Base-by-base conservation (phyloP, 2,329 filamentous ascomycete species). In the Cladophialophora bantiana region DNA sequence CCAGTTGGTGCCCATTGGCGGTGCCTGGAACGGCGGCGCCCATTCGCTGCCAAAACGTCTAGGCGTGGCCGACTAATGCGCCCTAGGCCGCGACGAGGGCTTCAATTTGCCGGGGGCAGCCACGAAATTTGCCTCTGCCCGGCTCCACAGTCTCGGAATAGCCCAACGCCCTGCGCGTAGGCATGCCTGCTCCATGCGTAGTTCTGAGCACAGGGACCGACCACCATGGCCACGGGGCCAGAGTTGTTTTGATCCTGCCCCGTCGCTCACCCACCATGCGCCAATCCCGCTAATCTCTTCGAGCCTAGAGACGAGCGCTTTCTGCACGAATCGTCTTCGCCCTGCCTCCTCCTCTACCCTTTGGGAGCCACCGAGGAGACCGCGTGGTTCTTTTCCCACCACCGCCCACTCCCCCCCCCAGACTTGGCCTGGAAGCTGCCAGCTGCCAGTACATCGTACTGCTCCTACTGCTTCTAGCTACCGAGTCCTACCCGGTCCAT, bases 301-400 rank as follows among this genome's bases (percentile, higher is more conserved):
- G 35, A 56, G 48, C 32, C 64, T 62, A 54, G 61, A 13, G 53
- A 53, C 67, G 67, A 69, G 67, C 67, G 67, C 58, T 67, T 69
- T 67, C 20, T 69, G 52, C 35, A 40, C 67, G 55, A 69, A 69
- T 69, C 35, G 42, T 26, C 20, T 31, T 10, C 26, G 40, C 50
- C 53, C 64, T 54, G 53, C 59, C 59, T 54, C 59, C 45, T 54
- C 45, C n/a, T n/a, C n/a, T n/a, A n/a, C n/a, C n/a, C n/a, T n/a
- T n/a, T n/a, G n/a, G n/a, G n/a, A n/a, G n/a, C n/a, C n/a, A n/a
- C n/a, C 32, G 34, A 20, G 36, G 36, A 35, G 36, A 15, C 36
- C 26, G 18, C 34, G 26, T 35, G 40, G 31, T 35, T 32, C 48
- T 12, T 42, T 42, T 26, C 59, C 35, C 32, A 42, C 48, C 59